A percentile compares a stretch with the other conserved stretches of the same genome.
phyloP scores from a whole-genome alignment of 2,329 filamentous ascomycete genomes.

The Apiospora kogelbergensis region DNA sequence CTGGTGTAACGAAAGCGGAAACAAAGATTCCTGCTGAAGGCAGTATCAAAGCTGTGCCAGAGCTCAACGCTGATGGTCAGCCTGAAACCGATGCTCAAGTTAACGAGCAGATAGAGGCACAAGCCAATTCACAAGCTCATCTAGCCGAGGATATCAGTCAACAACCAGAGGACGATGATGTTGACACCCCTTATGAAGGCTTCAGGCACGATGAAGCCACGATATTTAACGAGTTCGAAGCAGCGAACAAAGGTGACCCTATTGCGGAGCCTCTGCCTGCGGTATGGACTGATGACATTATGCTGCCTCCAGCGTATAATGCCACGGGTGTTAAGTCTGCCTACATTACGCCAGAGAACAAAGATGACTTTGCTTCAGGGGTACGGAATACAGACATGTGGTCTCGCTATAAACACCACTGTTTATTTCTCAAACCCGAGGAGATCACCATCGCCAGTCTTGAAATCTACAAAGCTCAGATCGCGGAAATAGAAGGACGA shows the following conservation, averaged over 20 bases:
- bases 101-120: neutral
- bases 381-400: slow-evolving; percentile 32
- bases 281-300: slow-evolving; percentile 30
- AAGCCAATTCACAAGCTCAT: neutral
- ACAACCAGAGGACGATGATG: neutral
- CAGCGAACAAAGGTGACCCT: slow-evolving; percentile 23
- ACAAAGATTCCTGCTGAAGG: neutral
- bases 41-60: neutral
- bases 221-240: slow-evolving; percentile 26
- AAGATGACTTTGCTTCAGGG: slow-evolving; percentile 31
- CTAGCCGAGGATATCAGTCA: neutral
- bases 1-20: neutral
- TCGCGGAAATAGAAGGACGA: slow-evolving; percentile 12
- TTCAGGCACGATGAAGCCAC: slow-evolving; percentile 24
- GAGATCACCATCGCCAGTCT: slow-evolving; percentile 10
- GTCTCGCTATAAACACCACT: slow-evolving; percentile 29
- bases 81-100: neutral
- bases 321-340: slow-evolving; percentile 30
- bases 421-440: slow-evolving; percentile 23
- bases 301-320: slow-evolving; percentile 30
- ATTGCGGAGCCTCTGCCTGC: slow-evolving; percentile 30
- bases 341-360: slow-evolving; percentile 28
- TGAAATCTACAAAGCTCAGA: neutral
- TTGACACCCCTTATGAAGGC: slow-evolving; percentile 18
- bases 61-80: neutral